Percentiles rank a stretch among this genome's conserved stretches.
phyloP scores from a whole-genome alignment of 2,329 filamentous ascomycete species.

The Fusarium mangiferae region DNA sequence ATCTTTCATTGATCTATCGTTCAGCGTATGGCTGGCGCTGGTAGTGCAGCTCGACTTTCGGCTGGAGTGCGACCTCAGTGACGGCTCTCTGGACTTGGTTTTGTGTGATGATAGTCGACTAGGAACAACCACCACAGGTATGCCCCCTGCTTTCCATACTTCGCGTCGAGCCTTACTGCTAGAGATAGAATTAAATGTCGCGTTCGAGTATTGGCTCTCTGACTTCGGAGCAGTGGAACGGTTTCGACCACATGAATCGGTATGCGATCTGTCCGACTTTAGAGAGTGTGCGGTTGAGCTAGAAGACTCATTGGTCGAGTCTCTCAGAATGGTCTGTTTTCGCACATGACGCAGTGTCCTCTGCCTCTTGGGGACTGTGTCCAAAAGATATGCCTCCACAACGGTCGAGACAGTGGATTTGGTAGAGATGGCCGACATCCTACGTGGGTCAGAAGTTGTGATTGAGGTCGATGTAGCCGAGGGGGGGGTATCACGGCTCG shows the following conservation, averaged over 20 bases:
- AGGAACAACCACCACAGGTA: conserved; percentile 72
- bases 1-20: conserved; percentile 56
- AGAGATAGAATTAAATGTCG: conserved; percentile 60
- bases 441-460: conserved; percentile 56
- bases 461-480: conserved; percentile 52
- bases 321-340: conserved; percentile 63
- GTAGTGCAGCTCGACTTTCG: conserved; percentile 63
- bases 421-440: conserved; percentile 65
- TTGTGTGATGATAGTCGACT: conserved; percentile 65
- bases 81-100: conserved; percentile 63
- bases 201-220: conserved; percentile 62
- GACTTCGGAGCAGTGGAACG: conserved; percentile 48
- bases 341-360: conserved; percentile 70
- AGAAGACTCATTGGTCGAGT: conserved; percentile 48
- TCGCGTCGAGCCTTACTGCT: conserved; percentile 68
- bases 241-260: conserved; percentile 44
- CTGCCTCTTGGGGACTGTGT: conserved; percentile 56
- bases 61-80: conserved; percentile 70
- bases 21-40: conserved; percentile 62
- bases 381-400: conserved; percentile 68
- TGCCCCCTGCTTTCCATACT: conserved; percentile 67
- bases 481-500: conserved; percentile 37
- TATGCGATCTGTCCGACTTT: conserved; percentile 32
- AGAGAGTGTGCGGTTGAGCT: conserved; percentile 15
- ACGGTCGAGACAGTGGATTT: conserved; percentile 66